These are phyloP conservation scores for Neoboletus brunneissimus DNA, from an alignment of 768 basidiomycete species.

Conservation along the genomic window DNA sequence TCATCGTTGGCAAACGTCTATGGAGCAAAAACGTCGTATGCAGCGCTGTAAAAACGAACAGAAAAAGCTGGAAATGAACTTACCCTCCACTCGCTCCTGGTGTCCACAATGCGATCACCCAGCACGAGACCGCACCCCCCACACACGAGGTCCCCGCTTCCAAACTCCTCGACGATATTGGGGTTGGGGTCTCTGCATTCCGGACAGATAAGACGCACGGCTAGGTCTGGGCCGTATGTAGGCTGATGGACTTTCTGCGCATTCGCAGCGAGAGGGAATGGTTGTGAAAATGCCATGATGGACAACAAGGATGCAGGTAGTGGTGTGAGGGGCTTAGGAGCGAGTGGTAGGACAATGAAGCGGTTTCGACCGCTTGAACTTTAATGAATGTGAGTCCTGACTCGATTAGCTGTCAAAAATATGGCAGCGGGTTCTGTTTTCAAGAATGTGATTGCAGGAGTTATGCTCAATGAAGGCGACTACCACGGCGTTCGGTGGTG, in stretches of 20 bases:
- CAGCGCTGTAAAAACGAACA: slow-evolving; percentile 17
- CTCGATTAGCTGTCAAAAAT: slow-evolving; percentile 19
- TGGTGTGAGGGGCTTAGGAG: slow-evolving; percentile 20
- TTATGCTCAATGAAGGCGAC: slow-evolving; percentile 12
- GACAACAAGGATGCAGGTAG: neutral
- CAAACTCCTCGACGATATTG: slow-evolving; percentile 96
- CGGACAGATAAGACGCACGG: slow-evolving; percentile 89
- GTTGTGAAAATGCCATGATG: slow-evolving; percentile 68
- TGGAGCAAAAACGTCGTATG: slow-evolving; percentile 20
- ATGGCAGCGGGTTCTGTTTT: slow-evolving; percentile 4
- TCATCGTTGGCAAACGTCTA: slow-evolving; percentile 99
- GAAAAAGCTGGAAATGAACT: slow-evolving; percentile 36
- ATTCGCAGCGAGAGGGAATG: slow-evolving; percentile 69
- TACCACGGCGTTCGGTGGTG: slow-evolving; percentile 20
- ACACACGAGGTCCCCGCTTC: slow-evolving; percentile 96
- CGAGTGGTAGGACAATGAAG: slow-evolving; percentile 13
- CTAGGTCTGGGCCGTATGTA: slow-evolving; percentile 76
- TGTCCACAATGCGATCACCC: slow-evolving; percentile 96
- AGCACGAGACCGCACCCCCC: slow-evolving; percentile 90
- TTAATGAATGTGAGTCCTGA: slow-evolving; percentile 28
- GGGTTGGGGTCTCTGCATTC: slow-evolving; percentile 94
- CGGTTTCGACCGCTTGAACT: slow-evolving; percentile 13
- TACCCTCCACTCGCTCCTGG: slow-evolving; percentile 96
- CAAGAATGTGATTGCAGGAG: slow-evolving; percentile 10
- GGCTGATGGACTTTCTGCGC: slow-evolving; percentile 52